Evolutionary conservation across 1,284 basidiomycete species (phyloP).

Genomic region (Leucoagaricus sp.): DNA sequence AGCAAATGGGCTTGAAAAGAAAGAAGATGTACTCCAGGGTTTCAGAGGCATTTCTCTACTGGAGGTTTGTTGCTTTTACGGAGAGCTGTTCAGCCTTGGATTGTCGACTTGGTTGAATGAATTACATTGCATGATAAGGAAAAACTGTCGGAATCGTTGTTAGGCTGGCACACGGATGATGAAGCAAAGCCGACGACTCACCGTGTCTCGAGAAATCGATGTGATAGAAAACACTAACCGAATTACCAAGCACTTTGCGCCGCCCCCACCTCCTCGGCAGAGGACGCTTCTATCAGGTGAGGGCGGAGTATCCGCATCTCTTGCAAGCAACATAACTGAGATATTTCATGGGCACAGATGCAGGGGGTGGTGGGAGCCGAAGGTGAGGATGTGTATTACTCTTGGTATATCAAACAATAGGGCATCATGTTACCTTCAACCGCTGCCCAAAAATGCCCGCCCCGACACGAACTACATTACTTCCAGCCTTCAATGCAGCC

Average conservation of each 20-base stretch:
- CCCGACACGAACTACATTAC: slow-evolving; percentile 89
- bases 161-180: background rate
- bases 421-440: slow-evolving; percentile 39
- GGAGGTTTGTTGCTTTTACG: background rate
- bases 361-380: background rate
- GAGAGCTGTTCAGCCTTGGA: background rate
- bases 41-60: background rate
- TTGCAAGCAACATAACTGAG: too few species aligned
- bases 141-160: background rate
- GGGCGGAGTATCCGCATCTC: too few species aligned
- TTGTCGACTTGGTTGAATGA: background rate
- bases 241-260: too few species aligned
- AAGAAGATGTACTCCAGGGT: background rate
- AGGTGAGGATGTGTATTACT: background rate
- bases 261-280: too few species aligned
- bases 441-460: slow-evolving; percentile 88
- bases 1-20: background rate
- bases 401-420: slow-evolving; percentile 20
- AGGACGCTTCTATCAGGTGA: too few species aligned
- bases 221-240: too few species aligned
- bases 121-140: background rate
- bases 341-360: too few species aligned
- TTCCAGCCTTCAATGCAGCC: slow-evolving; percentile 81
- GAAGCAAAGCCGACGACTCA: background rate
- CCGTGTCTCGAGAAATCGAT: background rate